Evolutionary conservation across 441 rosid genomes (phyloP).

Genomic region (Flueggea neowawraea): DNA sequence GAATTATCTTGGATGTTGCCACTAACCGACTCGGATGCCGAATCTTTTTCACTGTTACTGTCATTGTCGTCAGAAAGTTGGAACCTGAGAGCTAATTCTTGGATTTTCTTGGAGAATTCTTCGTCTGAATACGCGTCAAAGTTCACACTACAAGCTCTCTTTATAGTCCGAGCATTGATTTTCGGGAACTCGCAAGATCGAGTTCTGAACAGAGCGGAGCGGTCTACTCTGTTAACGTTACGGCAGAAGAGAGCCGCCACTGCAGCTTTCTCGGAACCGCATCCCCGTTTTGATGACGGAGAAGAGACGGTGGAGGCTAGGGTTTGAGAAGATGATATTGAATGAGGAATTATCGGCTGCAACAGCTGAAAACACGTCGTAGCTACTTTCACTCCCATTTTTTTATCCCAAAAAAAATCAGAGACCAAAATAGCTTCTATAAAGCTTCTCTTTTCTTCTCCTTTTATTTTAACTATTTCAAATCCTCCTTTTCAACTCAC

Average conservation of each 20-base stretch:
- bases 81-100: constrained; percentile 55
- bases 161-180: constrained; percentile 30
- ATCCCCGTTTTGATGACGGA: constrained; percentile 20
- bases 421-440: too few species aligned
- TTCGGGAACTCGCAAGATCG: constrained; percentile 33
- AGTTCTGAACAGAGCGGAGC: constrained; percentile 40
- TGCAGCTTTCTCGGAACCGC: constrained; percentile 7
- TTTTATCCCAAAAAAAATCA: neutral
- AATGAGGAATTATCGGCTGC: constrained; percentile 43
- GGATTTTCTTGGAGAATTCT: constrained; percentile 58
- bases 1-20: neutral
- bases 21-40: constrained; percentile 12
- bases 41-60: constrained; percentile 1
- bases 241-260: constrained; percentile 28
- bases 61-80: constrained; percentile 33
- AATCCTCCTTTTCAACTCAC: neutral
- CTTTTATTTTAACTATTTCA: neutral
- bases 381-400: constrained; percentile 63
- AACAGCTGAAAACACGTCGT: constrained; percentile 61
- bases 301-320: constrained; percentile 52
- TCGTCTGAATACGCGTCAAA: constrained; percentile 58
- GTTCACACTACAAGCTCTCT: constrained; percentile 45
- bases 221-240: constrained; percentile 35
- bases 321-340: constrained; percentile 52
- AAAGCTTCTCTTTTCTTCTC: neutral